Evolutionary conservation across 2,329 filamentous ascomycete genomes (phyloP), one percentile per base, ranked within the genome.

Genomic region (Ophiocordyceps camponoti-leonardi): DNA sequence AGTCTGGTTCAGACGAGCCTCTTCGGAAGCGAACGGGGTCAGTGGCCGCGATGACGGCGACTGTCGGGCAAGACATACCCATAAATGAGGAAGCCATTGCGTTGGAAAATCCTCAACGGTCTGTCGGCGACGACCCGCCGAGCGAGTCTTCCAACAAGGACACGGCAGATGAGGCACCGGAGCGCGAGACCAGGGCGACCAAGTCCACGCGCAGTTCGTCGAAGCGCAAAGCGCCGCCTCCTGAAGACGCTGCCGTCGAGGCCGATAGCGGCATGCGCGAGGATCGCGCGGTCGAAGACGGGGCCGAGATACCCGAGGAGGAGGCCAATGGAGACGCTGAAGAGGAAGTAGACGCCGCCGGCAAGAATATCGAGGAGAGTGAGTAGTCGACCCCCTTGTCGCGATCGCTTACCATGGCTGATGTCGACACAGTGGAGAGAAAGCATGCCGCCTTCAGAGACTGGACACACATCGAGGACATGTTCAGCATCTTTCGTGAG

Each of bases 401-500:
- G n/a, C 41, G 6, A 16, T 50, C 35, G 35, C 35, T 39, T 39
- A 19, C 8, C 35, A 12, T 19, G 35, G 55, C 54, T 56, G 48
- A 58, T 53, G 11, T 12, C 19, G 7, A 19, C 48, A 49, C 54
- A 90, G 85, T 84, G 51, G 77, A 84, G 55, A 80, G 79, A 57
- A 92, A 90, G 65, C 80, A 79, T 56, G 75, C 76, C 31, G 88
- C 88, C 0, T 81, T 88, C 57, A 84, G 87, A 46, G 79, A 86
- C 52, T 73, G 95, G 54, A 72, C 77, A 18, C 75, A 77, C 18
- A 83, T 98, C 41, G 90, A 96, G 59, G 83, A 83, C 60, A 85
- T 92, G 58, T 98, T 98, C 64, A 78, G 81, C 48, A 75, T 83
- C 18, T 85, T 96, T 57, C 77, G 87, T 55, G 87, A 87, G 51